Percentiles rank a stretch among this genome's conserved stretches.
phyloP scores from a whole-genome alignment of 495 filamentous ascomycete genomes.

The Podospora conica region DNA sequence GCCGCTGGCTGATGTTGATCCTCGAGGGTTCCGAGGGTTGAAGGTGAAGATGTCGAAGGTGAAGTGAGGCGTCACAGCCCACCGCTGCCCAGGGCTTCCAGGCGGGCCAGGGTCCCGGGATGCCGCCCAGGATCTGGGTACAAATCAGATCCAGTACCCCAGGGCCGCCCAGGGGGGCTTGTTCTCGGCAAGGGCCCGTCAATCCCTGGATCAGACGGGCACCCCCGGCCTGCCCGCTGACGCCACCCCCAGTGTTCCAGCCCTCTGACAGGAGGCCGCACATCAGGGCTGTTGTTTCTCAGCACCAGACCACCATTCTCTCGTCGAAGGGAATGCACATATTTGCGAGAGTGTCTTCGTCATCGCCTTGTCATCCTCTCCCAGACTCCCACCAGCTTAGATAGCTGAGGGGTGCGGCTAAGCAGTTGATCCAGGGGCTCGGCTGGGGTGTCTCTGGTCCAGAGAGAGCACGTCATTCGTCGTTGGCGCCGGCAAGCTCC shows the following conservation, averaged over 20 bases:
- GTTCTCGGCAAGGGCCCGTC: conserved; percentile 16
- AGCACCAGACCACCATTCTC: neutral
- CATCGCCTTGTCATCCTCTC: neutral
- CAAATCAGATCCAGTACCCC: conserved; percentile 22
- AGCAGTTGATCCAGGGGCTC: neutral
- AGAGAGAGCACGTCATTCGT: neutral
- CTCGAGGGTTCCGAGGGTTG: neutral
- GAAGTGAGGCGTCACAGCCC: conserved; percentile 1
- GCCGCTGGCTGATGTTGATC: conserved; percentile 3
- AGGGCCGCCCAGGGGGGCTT: neutral
- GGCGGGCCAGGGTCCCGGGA: conserved; percentile 11
- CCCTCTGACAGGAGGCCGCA: neutral
- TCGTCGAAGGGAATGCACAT: neutral
- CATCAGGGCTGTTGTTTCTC: neutral
- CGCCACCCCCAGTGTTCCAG: conserved; percentile 3
- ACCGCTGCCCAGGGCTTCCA: too few species aligned
- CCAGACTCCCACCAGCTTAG: neutral
- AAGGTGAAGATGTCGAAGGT: conserved; percentile 1
- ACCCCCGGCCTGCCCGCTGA: conserved; percentile 3
- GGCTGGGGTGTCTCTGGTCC: neutral
- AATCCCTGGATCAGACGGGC: conserved; percentile 7
- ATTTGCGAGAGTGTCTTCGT: neutral
- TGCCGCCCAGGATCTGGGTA: conserved; percentile 16
- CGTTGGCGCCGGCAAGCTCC: neutral
- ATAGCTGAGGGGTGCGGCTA: neutral